Conservation (phyloP, 495 filamentous ascomycete species). For the Niebla homalea region DNA sequence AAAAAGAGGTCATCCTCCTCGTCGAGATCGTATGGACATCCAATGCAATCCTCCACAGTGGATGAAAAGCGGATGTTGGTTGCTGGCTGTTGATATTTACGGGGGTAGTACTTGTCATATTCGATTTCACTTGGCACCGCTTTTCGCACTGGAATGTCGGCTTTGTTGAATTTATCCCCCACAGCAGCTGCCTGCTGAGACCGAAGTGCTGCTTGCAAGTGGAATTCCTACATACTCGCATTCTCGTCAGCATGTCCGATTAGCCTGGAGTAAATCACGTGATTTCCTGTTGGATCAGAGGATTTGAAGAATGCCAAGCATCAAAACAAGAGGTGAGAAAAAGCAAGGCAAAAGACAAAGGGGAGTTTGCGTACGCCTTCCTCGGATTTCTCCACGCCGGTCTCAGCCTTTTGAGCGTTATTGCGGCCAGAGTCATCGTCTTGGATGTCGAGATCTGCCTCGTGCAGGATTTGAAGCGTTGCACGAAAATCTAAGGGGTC, state of each 20-base stretch:
- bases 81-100: conserved; percentile 63
- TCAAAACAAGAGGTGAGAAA: conserved; percentile 13
- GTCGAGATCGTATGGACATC: conserved; percentile 83
- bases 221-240: conserved; percentile 64
- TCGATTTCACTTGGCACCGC: conserved; percentile 57
- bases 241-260: conserved; percentile 10
- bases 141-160: conserved; percentile 79
- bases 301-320: conserved; percentile 6
- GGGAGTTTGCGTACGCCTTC: conserved; percentile 65
- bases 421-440: conserved; percentile 54
- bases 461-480: conserved; percentile 68
- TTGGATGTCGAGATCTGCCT: conserved; percentile 72
- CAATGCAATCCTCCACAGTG: conserved; percentile 87
- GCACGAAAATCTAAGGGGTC: conserved; percentile 41
- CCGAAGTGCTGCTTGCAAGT: conserved; percentile 86
- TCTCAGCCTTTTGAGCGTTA: conserved; percentile 72
- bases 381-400: conserved; percentile 90
- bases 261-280: conserved; percentile 4
- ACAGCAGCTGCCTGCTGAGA: conserved; percentile 50
- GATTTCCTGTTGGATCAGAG: no score
- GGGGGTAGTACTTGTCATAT: conserved; percentile 81
- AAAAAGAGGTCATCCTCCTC: conserved; percentile 79
- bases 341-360: conserved; percentile 18
- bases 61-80: conserved; percentile 97
- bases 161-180: conserved; percentile 56